A percentile compares a stretch with the other conserved stretches of the same genome.
Evolutionary conservation across 768 basidiomycete species (phyloP).

Genomic region (Pleurotus djamor): DNA sequence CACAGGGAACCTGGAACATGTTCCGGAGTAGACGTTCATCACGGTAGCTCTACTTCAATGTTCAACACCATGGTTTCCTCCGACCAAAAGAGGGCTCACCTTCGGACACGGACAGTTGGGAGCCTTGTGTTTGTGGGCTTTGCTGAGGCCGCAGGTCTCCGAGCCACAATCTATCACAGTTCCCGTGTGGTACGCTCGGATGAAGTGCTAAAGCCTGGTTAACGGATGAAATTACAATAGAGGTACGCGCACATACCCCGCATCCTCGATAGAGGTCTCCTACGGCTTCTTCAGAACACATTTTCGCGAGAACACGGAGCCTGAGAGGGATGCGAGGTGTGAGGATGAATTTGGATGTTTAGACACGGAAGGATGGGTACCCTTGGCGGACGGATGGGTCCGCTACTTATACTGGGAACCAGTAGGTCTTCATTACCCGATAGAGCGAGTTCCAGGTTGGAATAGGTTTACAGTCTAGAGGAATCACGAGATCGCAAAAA

Average conservation of each 20-base stretch:
- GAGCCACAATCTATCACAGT: constrained; percentile 52
- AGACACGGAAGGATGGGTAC: constrained; percentile 1
- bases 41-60: constrained; percentile 24
- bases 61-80: background rate
- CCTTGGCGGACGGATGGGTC: background rate
- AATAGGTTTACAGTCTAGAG: constrained; percentile 2
- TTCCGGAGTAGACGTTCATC: constrained; percentile 60
- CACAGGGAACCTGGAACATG: constrained; percentile 66
- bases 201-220: constrained; percentile 50
- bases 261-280: constrained; percentile 44
- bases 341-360: background rate
- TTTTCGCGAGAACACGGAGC: background rate
- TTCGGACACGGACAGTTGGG: constrained; percentile 53
- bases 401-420: background rate
- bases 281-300: constrained; percentile 8
- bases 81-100: constrained; percentile 23
- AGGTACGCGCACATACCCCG: constrained; percentile 23
- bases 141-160: constrained; percentile 50
- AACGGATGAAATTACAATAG: constrained; percentile 8
- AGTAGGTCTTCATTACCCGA: background rate
- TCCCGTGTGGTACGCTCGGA: constrained; percentile 62
- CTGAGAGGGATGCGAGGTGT: background rate
- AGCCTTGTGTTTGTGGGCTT: constrained; percentile 59
- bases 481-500: constrained; percentile 4
- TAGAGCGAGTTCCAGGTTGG: constrained; percentile 6